Evolutionary conservation across 2,329 filamentous ascomycete species (phyloP).

Genomic region (Colletotrichum theobromicola): DNA sequence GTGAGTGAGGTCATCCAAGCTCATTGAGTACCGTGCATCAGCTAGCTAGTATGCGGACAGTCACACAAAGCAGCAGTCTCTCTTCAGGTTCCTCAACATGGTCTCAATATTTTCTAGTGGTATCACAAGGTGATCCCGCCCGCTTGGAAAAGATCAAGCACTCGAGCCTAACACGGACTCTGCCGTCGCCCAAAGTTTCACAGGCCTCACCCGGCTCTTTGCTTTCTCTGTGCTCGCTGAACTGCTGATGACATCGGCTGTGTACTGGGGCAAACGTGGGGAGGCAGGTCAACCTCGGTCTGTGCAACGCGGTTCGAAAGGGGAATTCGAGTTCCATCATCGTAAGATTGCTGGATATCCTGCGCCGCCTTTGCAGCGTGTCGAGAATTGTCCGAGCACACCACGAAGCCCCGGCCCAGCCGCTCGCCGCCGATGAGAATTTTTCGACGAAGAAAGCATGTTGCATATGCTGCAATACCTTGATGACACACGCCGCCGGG

Average conservation of each 20-base stretch:
- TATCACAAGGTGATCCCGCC: neutral
- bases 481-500: neutral
- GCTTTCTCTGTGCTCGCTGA: neutral
- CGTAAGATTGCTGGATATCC: neutral
- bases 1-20: neutral
- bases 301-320: neutral
- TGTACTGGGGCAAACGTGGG: neutral
- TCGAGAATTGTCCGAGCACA: neutral
- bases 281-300: neutral
- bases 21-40: neutral
- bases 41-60: neutral
- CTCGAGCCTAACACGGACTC: neutral
- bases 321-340: neutral
- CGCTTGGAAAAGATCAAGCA: neutral
- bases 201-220: neutral
- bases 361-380: neutral
- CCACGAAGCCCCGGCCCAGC: neutral
- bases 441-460: neutral
- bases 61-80: neutral
- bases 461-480: neutral
- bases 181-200: slow-evolving; percentile 1
- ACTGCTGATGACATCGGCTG: neutral
- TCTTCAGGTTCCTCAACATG: neutral
- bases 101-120: neutral
- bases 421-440: neutral